Conservation (phyloP, 2,329 filamentous ascomycete species). For the Truncatella angustata region DNA sequence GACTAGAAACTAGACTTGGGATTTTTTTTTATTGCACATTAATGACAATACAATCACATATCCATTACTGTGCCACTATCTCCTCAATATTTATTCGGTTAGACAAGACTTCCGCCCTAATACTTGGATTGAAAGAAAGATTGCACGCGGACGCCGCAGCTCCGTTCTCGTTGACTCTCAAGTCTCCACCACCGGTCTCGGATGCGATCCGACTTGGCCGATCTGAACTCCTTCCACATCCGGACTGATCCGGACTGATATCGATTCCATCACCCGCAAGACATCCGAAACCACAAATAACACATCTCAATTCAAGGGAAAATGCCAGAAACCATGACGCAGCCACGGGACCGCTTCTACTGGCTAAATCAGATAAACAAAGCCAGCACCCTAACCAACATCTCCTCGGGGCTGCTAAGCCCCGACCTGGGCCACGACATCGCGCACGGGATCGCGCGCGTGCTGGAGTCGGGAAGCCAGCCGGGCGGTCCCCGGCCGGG, state of each 20-base stretch:
- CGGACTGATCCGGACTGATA: too few relatives aligned
- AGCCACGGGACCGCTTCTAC: constrained; percentile 6
- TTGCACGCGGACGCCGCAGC: background rate
- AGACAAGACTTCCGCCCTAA: too few relatives aligned
- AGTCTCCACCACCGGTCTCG: background rate
- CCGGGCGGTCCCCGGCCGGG: background rate
- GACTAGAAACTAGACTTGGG: background rate
- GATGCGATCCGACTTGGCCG: background rate
- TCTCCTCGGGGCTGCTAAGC: background rate
- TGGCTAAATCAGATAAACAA: constrained; percentile 10
- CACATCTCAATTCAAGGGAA: background rate
- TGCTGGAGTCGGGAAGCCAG: background rate
- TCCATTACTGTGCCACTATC: too few relatives aligned
- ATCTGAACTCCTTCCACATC: background rate
- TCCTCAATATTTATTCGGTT: too few relatives aligned
- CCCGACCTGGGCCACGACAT: background rate
- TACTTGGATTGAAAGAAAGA: too few relatives aligned
- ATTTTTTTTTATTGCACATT: too few relatives aligned
- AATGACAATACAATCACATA: too few relatives aligned
- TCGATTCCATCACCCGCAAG: background rate
- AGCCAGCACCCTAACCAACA: constrained; percentile 2
- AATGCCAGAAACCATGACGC: background rate
- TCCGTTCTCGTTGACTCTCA: too few relatives aligned
- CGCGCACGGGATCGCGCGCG: background rate
- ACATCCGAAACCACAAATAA: background rate